Percentiles rank a stretch among this genome's conserved stretches.
These are phyloP conservation scores for Peribolospora baueri DNA, from an alignment of 768 basidiomycete species.

Conservation along the genomic window DNA sequence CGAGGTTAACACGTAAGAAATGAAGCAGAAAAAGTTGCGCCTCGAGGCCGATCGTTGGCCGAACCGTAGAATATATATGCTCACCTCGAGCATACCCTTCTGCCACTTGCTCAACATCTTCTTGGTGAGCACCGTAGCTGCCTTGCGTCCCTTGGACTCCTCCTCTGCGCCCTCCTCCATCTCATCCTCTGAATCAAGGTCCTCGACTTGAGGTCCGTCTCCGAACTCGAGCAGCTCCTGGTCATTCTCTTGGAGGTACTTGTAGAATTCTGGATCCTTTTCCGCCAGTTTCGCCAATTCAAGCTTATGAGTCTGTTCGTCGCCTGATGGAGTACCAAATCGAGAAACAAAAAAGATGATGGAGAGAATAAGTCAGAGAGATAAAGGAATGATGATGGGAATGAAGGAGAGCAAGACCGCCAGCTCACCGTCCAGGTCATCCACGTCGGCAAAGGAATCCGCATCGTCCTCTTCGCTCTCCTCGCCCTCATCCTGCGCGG, in stretches of 20 bases:
- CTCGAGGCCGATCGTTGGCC: no score
- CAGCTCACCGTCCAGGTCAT: conserved; percentile 41
- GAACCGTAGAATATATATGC: conserved; percentile 6
- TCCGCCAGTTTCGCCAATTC: conserved; percentile 73
- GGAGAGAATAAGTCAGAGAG: background rate
- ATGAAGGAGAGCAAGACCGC: background rate
- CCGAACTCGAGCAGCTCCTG: conserved; percentile 65
- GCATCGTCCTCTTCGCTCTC: conserved; percentile 22
- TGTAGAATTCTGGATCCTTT: conserved; percentile 94
- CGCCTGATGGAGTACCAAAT: conserved; percentile 25
- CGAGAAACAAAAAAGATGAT: background rate
- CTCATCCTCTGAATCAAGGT: conserved; percentile 3
- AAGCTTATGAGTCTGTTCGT: conserved; percentile 46
- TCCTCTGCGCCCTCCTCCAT: conserved; percentile 9
- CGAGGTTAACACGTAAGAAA: background rate
- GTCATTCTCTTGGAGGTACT: conserved; percentile 83
- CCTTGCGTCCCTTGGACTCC: conserved; percentile 11
- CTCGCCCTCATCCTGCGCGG: conserved; percentile 21
- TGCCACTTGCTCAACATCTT: conserved; percentile 61
- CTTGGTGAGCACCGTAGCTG: conserved; percentile 36
- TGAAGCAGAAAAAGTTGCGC: no score
- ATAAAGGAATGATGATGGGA: background rate
- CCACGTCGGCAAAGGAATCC: conserved; percentile 49
- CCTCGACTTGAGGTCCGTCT: conserved; percentile 12
- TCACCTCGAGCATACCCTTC: conserved; percentile 58